phyloP scores from a whole-genome alignment of 2,329 filamentous ascomycete species.

The Capronia epimyces region DNA sequence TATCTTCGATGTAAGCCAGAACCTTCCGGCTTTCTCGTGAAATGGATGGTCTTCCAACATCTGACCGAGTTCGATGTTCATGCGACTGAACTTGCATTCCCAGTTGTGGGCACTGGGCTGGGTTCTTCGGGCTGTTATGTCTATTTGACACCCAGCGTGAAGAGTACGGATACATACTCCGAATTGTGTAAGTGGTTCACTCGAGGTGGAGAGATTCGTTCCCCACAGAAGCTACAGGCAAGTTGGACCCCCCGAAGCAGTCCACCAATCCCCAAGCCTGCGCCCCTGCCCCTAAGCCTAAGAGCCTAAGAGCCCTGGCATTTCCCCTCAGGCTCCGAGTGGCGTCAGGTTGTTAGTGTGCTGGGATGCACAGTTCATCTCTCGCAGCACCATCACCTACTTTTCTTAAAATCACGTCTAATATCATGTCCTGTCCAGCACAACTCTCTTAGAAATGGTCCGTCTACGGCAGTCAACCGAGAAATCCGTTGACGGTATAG shows the following conservation, averaged over 20 bases:
- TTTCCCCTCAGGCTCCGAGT: slow-evolving; percentile 15
- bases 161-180: not conserved
- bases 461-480: slow-evolving; percentile 11
- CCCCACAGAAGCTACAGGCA: not conserved
- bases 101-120: not conserved
- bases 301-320: not conserved
- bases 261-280: not conserved
- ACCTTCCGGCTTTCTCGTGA: slow-evolving; percentile 16
- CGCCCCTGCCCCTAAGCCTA: not conserved
- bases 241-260: not conserved
- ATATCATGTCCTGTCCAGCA: not conserved
- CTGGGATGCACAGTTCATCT: not conserved
- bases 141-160: too few relatives aligned
- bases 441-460: slow-evolving; percentile 7
- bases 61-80: not conserved
- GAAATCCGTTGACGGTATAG: slow-evolving; percentile 1
- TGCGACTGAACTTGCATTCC: not conserved
- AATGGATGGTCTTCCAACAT: not conserved
- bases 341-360: slow-evolving; percentile 6
- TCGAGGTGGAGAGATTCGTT: not conserved
- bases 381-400: not conserved
- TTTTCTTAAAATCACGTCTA: not conserved
- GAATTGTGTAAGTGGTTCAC: not conserved
- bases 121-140: too few relatives aligned
- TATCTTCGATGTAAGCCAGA: slow-evolving; percentile 22